phyloP scores from a whole-genome alignment of 2,329 filamentous ascomycete species.

The Beauveria medogensis region DNA sequence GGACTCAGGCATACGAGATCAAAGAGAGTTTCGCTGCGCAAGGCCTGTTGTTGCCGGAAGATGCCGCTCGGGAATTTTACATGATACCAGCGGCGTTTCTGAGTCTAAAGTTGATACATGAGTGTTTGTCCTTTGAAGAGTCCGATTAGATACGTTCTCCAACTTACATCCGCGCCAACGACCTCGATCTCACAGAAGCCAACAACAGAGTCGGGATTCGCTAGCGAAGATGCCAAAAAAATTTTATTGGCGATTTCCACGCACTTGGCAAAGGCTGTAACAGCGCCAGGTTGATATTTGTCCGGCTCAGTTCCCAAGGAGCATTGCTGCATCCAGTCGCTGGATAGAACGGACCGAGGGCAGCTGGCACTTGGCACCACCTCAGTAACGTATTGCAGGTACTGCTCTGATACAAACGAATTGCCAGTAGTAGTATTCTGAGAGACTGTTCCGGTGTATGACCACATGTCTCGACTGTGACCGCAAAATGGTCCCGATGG shows the following conservation, averaged over 20 bases:
- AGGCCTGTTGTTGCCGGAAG: not conserved
- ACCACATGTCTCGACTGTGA: not conserved
- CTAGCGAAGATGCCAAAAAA: too few species aligned
- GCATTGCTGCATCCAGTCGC: not conserved
- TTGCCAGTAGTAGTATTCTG: not conserved
- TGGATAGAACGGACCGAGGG: not conserved
- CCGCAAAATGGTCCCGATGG: not conserved
- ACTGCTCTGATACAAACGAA: not conserved
- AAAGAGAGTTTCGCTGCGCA: not conserved
- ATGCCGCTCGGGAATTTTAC: not conserved
- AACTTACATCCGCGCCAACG: not conserved
- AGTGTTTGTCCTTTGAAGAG: not conserved
- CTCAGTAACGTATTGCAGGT: not conserved
- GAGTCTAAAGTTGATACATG: not conserved
- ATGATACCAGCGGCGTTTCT: not conserved
- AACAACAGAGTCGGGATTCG: not conserved
- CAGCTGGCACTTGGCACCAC: not conserved
- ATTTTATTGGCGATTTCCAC: not conserved
- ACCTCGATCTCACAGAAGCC: not conserved
- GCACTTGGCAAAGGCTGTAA: not conserved
- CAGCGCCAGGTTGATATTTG: not conserved
- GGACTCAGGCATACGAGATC: not conserved
- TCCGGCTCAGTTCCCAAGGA: not conserved
- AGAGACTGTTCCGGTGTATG: not conserved
- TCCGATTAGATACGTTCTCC: not conserved